Conservation (phyloP, 2,329 filamentous ascomycete genomes). For the Epichloe gansuensis region DNA sequence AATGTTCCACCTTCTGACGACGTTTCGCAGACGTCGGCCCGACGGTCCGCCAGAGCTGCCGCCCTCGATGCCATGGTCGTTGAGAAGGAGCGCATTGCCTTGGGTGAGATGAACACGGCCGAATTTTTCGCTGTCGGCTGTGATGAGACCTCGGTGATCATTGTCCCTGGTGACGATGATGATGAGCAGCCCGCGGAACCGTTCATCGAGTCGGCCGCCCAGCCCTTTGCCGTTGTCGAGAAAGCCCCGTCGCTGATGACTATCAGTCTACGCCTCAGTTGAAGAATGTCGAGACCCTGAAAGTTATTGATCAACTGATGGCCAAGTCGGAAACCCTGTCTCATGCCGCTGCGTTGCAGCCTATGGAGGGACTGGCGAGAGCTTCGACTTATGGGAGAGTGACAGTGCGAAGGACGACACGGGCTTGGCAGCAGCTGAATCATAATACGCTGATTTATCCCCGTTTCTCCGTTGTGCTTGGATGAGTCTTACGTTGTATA, state of each 20-base stretch:
- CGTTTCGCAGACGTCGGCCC: slow-evolving; percentile 42
- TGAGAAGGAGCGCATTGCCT: slow-evolving; percentile 51
- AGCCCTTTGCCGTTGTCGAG: not conserved
- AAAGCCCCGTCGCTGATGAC: slow-evolving; percentile 7
- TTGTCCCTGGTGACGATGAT: slow-evolving; percentile 50
- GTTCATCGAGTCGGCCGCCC: not conserved
- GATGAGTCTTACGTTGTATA: not conserved
- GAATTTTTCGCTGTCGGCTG: slow-evolving; percentile 58
- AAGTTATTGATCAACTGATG: slow-evolving; percentile 26
- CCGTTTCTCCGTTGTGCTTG: not conserved
- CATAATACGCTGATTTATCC: slow-evolving; percentile 8
- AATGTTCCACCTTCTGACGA: slow-evolving; percentile 71
- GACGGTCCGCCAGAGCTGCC: slow-evolving; percentile 15
- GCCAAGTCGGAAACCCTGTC: slow-evolving; percentile 24
- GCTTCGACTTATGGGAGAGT: slow-evolving; percentile 61
- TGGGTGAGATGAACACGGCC: slow-evolving; percentile 54
- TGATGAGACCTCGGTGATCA: slow-evolving; percentile 47
- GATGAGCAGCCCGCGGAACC: slow-evolving; percentile 19
- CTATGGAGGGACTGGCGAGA: slow-evolving; percentile 48
- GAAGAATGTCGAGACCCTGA: slow-evolving; percentile 7
- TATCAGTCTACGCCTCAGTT: slow-evolving; percentile 11
- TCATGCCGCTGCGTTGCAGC: slow-evolving; percentile 36
- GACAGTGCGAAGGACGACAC: slow-evolving; percentile 49
- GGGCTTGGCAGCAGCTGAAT: slow-evolving; percentile 19
- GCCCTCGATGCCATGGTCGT: slow-evolving; percentile 43